Evolutionary conservation across 495 filamentous ascomycete genomes (phyloP).

Genomic region (Hyaloscypha variabilis): DNA sequence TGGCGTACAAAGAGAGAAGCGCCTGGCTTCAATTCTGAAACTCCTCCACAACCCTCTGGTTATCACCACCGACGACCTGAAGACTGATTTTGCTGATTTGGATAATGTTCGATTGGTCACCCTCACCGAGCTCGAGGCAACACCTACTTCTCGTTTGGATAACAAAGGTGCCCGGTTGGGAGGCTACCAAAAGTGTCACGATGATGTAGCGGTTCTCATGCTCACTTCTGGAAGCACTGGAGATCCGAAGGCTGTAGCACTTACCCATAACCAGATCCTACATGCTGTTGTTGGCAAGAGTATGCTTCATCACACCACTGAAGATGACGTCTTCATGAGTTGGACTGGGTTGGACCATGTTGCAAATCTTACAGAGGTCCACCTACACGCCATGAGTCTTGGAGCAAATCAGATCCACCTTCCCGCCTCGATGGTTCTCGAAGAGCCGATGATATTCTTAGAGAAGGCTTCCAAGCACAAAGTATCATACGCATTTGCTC

Average conservation of each 20-base stretch:
- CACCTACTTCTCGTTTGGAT: neutral
- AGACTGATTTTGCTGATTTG: neutral
- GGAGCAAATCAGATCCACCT: conserved; percentile 50
- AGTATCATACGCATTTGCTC: conserved; percentile 52
- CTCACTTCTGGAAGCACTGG: conserved; percentile 62
- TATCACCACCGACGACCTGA: conserved; percentile 19
- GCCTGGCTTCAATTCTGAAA: conserved; percentile 32
- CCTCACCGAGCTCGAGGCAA: neutral
- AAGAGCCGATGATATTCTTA: conserved; percentile 44
- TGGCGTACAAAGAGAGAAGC: conserved; percentile 34
- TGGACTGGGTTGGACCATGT: conserved; percentile 61
- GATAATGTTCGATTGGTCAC: neutral
- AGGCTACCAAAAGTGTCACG: neutral
- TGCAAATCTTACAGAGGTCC: conserved; percentile 51
- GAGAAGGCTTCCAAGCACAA: conserved; percentile 43
- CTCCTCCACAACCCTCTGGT: conserved; percentile 16
- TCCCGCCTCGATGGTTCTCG: conserved; percentile 41
- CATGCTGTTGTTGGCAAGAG: conserved; percentile 48
- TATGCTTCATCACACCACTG: conserved; percentile 1
- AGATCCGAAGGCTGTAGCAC: conserved; percentile 53
- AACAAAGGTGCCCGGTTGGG: neutral
- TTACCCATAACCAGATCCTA: conserved; percentile 49
- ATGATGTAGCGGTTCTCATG: conserved; percentile 46
- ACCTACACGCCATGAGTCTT: conserved; percentile 47
- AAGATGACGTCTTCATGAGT: conserved; percentile 42